A percentile compares a stretch with the other conserved stretches of the same genome.
Conservation (phyloP, 345 rosid genomes). For the Ricinus communis region DNA sequence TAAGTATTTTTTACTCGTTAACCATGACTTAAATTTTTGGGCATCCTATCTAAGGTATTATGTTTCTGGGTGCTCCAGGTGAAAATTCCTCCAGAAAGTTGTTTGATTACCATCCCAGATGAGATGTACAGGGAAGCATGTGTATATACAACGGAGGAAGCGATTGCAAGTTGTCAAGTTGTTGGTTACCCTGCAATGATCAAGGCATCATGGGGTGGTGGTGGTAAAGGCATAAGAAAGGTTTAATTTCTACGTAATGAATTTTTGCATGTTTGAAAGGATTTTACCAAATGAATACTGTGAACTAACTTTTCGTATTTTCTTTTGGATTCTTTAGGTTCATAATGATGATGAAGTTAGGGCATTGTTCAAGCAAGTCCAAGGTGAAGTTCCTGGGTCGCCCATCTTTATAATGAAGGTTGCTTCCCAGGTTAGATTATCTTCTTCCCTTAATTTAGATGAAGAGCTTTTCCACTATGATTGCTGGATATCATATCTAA, state of each 20-base stretch:
- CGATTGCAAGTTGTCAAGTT: constrained; percentile 92
- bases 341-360: constrained; percentile 97
- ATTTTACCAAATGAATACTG: constrained; percentile 1
- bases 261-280: constrained; percentile 3
- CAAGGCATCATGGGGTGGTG: constrained; percentile 99
- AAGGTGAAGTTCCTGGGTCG: constrained; percentile 99
- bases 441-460: constrained; percentile 20
- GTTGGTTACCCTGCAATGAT: constrained; percentile 99
- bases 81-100: constrained; percentile 69
- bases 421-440: constrained; percentile 88
- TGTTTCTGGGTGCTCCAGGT: constrained; percentile 56
- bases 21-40: background rate
- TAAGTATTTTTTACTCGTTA: constrained; percentile 32
- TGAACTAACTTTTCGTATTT: background rate
- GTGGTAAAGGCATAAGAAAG: constrained; percentile 99
- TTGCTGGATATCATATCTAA: constrained; percentile 13
- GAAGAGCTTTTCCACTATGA: constrained; percentile 8
- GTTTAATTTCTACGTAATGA: constrained; percentile 38
- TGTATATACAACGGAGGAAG: constrained; percentile 96
- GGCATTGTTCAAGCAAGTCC: constrained; percentile 98
- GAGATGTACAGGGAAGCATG: constrained; percentile 91
- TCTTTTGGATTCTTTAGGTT: constrained; percentile 48
- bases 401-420: constrained; percentile 99
- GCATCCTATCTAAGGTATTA: constrained; percentile 20
- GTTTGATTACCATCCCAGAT: constrained; percentile 81